These are phyloP conservation scores for Fusarium sulawesiense DNA, from an alignment of 2,329 filamentous ascomycete genomes.

Conservation along the genomic window DNA sequence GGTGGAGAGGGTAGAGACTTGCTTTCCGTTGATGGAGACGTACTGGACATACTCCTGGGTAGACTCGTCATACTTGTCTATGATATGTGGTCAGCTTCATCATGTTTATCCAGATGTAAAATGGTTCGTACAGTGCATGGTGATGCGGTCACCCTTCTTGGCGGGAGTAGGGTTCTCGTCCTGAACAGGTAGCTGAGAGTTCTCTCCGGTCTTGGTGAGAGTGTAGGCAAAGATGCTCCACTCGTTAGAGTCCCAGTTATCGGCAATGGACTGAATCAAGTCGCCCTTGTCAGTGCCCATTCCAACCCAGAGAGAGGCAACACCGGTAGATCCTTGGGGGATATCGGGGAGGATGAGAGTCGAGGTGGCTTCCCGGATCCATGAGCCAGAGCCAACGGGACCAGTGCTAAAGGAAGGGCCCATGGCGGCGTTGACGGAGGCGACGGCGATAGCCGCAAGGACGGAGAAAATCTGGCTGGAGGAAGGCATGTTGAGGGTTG, in stretches of 20 bases:
- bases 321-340: constrained; percentile 52
- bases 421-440: constrained; percentile 45
- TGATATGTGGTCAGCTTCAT: neutral
- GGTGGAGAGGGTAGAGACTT: constrained; percentile 58
- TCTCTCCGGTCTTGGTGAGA: constrained; percentile 50
- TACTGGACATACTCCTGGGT: constrained; percentile 34
- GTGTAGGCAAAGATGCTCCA: constrained; percentile 60
- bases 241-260: constrained; percentile 46
- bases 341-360: constrained; percentile 56
- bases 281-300: constrained; percentile 61
- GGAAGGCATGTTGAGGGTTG: constrained; percentile 31
- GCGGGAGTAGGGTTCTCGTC: constrained; percentile 28
- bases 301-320: constrained; percentile 59
- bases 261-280: constrained; percentile 60
- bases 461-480: constrained; percentile 26
- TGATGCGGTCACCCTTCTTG: constrained; percentile 27
- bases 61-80: constrained; percentile 32
- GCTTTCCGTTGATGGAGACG: constrained; percentile 36
- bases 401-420: constrained; percentile 58
- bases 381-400: constrained; percentile 53
- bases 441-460: constrained; percentile 31
- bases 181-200: constrained; percentile 32
- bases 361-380: constrained; percentile 57
- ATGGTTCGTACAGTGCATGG: constrained; percentile 34
- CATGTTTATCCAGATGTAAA: fast-evolving